phyloP scores from a whole-genome alignment of 306 rosid genomes.

The Datisca glomerata region DNA sequence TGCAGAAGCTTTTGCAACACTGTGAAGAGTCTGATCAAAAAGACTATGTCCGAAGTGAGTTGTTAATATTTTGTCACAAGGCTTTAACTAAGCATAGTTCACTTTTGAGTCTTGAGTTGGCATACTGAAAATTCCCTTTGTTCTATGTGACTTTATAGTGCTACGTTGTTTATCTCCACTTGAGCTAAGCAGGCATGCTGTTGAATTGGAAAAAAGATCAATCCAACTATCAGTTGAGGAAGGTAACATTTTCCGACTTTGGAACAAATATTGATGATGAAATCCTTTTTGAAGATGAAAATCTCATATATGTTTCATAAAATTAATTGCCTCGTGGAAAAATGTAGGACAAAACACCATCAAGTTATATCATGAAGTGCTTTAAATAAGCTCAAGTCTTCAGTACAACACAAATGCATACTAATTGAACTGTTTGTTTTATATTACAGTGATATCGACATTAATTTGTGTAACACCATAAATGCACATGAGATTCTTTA shows the following conservation, averaged over 20 bases:
- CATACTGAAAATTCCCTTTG: slow-evolving; percentile 2
- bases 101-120: not conserved
- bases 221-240: slow-evolving; percentile 37
- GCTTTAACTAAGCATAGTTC: not conserved
- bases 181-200: slow-evolving; percentile 38
- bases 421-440: no score
- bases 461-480: no score
- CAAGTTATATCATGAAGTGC: not conserved
- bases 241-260: slow-evolving; percentile 19
- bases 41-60: slow-evolving; percentile 18
- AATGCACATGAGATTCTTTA: no score
- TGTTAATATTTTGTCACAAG: not conserved
- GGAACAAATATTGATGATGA: not conserved
- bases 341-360: not conserved
- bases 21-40: slow-evolving; percentile 21
- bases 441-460: no score
- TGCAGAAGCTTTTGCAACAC: slow-evolving; percentile 23
- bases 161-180: slow-evolving; percentile 22
- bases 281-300: no score
- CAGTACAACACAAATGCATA: no score
- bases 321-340: not conserved
- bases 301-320: not conserved
- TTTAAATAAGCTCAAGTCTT: no score
- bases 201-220: slow-evolving; percentile 39
- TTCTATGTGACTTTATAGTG: slow-evolving; percentile 14